Evolutionary conservation across 2,329 filamentous ascomycete genomes (phyloP).

Genomic region (Colletotrichum acutatum): DNA sequence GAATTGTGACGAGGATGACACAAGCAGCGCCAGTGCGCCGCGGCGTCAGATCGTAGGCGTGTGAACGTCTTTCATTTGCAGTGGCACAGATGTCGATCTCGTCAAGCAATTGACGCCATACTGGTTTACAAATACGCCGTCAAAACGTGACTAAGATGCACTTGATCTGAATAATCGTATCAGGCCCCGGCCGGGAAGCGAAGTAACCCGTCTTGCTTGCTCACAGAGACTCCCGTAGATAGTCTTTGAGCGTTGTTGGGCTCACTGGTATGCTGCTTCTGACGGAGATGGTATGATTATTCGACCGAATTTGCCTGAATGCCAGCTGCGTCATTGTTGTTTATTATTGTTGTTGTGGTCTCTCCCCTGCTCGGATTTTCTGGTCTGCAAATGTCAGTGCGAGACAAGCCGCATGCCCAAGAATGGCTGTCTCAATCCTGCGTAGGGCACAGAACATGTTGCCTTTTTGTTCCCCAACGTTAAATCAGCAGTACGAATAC

Average conservation of each 20-base stretch:
- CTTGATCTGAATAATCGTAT: background rate
- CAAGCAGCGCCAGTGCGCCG: background rate
- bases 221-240: background rate
- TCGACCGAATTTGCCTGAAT: background rate
- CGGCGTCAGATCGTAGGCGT: background rate
- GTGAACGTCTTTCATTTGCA: background rate
- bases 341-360: background rate
- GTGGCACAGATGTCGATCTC: background rate
- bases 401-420: background rate
- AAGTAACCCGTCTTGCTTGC: background rate
- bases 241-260: background rate
- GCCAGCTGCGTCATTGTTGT: background rate
- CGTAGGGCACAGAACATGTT: background rate
- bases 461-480: background rate
- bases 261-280: background rate
- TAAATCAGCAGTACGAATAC: background rate
- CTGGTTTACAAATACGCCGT: too few relatives aligned
- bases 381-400: background rate
- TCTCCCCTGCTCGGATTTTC: background rate
- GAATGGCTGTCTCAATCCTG: too few relatives aligned
- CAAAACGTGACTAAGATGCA: background rate
- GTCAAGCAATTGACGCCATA: background rate
- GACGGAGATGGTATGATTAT: background rate
- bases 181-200: background rate
- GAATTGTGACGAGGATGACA: background rate